These are phyloP conservation scores for Crucihimalaya himalaica DNA, from an alignment of 345 rosid species.

Conservation along the genomic window DNA sequence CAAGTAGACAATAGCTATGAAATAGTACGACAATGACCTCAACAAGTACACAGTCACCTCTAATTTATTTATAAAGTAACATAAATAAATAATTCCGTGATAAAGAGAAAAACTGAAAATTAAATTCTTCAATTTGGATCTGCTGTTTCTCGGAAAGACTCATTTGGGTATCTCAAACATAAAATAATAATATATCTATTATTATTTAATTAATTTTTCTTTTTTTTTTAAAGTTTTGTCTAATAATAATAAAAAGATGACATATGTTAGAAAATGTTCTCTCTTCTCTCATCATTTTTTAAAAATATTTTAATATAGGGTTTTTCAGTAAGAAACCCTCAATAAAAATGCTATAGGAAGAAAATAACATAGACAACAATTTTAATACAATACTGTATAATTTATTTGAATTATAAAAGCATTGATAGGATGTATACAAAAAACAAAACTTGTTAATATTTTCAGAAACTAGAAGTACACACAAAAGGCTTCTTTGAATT, in stretches of 20 bases:
- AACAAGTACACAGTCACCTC: conserved; percentile 27
- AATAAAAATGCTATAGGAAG: too few species aligned
- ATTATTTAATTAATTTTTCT: too few species aligned
- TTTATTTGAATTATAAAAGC: neutral
- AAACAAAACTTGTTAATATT: neutral
- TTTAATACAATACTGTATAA: neutral
- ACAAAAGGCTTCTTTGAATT: neutral
- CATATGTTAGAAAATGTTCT: too few species aligned
- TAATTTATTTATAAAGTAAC: neutral
- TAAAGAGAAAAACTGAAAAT: neutral
- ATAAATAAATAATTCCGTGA: neutral
- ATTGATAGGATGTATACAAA: neutral
- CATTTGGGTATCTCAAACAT: too few species aligned
- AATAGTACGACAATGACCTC: conserved; percentile 28
- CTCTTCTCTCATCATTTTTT: too few species aligned
- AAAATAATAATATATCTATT: too few species aligned
- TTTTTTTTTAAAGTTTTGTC: too few species aligned
- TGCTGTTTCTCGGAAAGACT: neutral
- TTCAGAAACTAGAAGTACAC: neutral
- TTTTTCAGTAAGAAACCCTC: too few species aligned
- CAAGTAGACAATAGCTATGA: conserved; percentile 31
- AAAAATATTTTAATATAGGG: too few species aligned
- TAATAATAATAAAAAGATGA: too few species aligned
- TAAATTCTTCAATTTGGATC: neutral
- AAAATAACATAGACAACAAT: neutral